These are phyloP conservation scores for Orbilia blumenaviensis DNA, from an alignment of 2,329 filamentous ascomycete species.

Conservation along the genomic window DNA sequence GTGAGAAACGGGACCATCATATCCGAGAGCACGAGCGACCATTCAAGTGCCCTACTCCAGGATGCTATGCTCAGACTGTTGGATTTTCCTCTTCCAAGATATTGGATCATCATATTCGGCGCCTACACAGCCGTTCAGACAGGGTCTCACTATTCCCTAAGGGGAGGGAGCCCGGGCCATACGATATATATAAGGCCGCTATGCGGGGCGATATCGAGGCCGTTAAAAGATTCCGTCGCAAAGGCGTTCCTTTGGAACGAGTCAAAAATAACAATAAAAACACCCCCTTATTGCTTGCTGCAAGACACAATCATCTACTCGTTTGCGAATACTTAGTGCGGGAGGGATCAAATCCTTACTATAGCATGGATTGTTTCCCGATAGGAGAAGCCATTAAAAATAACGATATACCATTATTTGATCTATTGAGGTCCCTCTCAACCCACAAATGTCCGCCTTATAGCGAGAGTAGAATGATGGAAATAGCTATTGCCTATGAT, in stretches of 20 bases:
- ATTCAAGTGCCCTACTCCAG: not conserved
- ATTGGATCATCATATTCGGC: not conserved
- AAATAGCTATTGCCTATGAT: too few species aligned
- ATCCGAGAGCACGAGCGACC: constrained; percentile 12
- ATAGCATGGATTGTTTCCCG: not conserved
- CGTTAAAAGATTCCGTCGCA: not conserved
- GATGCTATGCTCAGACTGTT: not conserved
- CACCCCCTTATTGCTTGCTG: not conserved
- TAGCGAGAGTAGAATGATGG: too few species aligned
- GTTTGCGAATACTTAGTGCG: not conserved
- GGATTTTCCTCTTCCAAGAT: not conserved
- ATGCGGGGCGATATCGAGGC: not conserved
- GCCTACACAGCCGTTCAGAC: not conserved
- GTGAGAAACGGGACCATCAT: not conserved
- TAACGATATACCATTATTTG: not conserved
- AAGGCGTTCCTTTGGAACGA: not conserved
- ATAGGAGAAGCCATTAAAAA: not conserved
- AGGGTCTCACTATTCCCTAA: not conserved
- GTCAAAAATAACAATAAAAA: not conserved
- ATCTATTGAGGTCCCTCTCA: not conserved
- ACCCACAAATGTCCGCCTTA: too few species aligned
- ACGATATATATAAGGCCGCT: not conserved
- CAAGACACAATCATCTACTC: not conserved
- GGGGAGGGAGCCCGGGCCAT: too few species aligned
- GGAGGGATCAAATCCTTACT: not conserved